Base-by-base conservation (phyloP, 192 early-diverging fungal species). In the Thoreauomyces humboldtii region DNA sequence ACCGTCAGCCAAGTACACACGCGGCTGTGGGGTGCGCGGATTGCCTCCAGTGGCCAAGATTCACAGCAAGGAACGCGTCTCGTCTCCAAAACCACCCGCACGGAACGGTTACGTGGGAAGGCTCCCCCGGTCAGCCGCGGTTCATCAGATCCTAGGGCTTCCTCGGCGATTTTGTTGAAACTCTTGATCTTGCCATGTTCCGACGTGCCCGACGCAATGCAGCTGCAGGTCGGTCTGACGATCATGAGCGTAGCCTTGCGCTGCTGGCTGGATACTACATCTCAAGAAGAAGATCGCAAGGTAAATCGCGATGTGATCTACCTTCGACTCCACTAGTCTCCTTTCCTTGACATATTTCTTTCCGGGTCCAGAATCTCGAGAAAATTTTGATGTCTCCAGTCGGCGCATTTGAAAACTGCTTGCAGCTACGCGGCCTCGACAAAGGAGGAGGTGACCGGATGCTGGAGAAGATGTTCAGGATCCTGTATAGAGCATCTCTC, bases 401-500 rank as follows among this genome's bases (percentile, higher is more conserved):
- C 29, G 61, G 61, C 12, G n/a, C 53, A n/a, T 42, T 44, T 27
- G 41, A 38, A 11, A n/a, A 28, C 3, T 63, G 61, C 28, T 33
- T 15, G 24, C 29, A 4, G 17, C 22, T 47, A 9, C 47, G 51
- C 7, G n/a, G n/a, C 9, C 24, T 35, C n/a, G 52, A 50, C 36
- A n/a, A 54, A n/a, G 43, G 12, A 15, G 55, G n/a, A 9, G 46
- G 56, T 22, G 48, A 27, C 6, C 62, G 38, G 36, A 21, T 17
- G 15, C 48, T 36, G 24, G 56, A 68, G 17, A 36, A 9, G 17
- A 19, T 68, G 15, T 68, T 58, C 22, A 55, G 66, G 6, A 7
- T 50, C 6, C 32, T 68, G 4, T 68, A 68, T 44, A 21, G 44
- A 37, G 32, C 57, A 5, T 44, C 66, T 28, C 34, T 50, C 12